Percentiles rank a stretch among this genome's conserved stretches.
These are phyloP conservation scores for Candida glucosophila DNA, from an alignment of 1,139 yeast genomes.

Conservation along the genomic window DNA sequence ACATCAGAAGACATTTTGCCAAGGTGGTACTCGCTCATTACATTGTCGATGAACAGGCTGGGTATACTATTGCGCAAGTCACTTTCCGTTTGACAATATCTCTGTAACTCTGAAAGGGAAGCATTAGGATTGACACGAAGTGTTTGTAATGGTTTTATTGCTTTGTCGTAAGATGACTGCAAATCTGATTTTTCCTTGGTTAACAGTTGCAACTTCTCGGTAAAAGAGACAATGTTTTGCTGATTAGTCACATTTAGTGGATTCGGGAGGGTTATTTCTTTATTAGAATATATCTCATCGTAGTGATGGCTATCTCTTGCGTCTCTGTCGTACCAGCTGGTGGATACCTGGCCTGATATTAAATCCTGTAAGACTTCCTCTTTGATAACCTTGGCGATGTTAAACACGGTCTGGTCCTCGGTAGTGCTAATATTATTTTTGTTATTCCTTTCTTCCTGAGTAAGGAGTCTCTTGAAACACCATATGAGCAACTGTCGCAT, in stretches of 20 bases:
- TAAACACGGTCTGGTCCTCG: conserved; percentile 33
- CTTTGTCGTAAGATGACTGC: conserved; percentile 23
- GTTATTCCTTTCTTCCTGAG: conserved; percentile 25
- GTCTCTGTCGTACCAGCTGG: conserved; percentile 63
- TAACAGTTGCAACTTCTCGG: conserved; percentile 34
- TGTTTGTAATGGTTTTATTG: conserved; percentile 12
- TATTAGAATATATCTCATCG: conserved; percentile 12
- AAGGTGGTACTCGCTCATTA: too few relatives aligned
- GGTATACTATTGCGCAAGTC: too few relatives aligned
- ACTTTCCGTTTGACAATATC: conserved; percentile 8
- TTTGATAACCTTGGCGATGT: conserved; percentile 56
- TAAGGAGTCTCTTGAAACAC: conserved; percentile 50
- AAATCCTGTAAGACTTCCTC: conserved; percentile 57
- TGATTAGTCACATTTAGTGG: conserved; percentile 46
- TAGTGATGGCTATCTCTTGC: too few relatives aligned
- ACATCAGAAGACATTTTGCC: too few relatives aligned
- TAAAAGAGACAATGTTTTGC: conserved; percentile 36
- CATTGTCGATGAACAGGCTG: too few relatives aligned
- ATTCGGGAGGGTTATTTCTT: conserved; percentile 39
- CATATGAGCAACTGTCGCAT: conserved; percentile 65
- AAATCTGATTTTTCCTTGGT: conserved; percentile 42
- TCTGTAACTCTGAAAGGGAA: conserved; percentile 5
- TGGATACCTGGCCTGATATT: conserved; percentile 47
- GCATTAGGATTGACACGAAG: conserved; percentile 7
- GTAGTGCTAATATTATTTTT: conserved; percentile 10